These are phyloP conservation scores for Setomelanomma holmii DNA, from an alignment of 2,329 filamentous ascomycete genomes.

Conservation along the genomic window DNA sequence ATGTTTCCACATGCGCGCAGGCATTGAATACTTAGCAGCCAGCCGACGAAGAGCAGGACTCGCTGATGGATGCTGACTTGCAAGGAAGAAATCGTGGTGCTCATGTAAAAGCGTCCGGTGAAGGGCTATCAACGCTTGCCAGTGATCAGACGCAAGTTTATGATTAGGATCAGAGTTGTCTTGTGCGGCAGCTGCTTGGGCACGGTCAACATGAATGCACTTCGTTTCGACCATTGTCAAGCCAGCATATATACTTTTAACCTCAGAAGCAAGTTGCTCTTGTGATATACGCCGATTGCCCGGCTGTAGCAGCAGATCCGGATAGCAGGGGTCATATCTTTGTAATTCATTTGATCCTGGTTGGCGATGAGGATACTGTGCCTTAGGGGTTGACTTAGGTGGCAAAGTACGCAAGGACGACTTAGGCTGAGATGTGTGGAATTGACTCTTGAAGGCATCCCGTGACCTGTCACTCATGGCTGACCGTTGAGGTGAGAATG, in stretches of 20 bases:
- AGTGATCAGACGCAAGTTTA: conserved; percentile 70
- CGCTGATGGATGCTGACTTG: conserved; percentile 81
- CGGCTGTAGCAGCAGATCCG: no score
- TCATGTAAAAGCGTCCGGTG: conserved; percentile 87
- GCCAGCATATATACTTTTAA: conserved; percentile 83
- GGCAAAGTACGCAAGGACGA: no score
- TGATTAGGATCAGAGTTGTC: conserved; percentile 53
- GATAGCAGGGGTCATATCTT: no score
- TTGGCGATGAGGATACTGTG: no score
- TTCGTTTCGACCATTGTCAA: conserved; percentile 87
- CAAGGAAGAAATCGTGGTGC: conserved; percentile 71
- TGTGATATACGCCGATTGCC: conserved; percentile 75
- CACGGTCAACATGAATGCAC: conserved; percentile 46
- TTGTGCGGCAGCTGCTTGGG: conserved; percentile 62
- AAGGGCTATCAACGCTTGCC: conserved; percentile 81
- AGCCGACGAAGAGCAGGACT: conserved; percentile 70
- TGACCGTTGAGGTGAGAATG: no score
- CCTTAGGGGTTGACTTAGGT: no score
- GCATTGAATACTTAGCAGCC: conserved; percentile 86
- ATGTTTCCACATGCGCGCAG: conserved; percentile 90
- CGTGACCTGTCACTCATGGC: no score
- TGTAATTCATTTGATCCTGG: no score
- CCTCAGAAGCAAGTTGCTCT: conserved; percentile 79
- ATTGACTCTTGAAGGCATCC: no score
- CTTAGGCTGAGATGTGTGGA: no score